Base-by-base conservation (phyloP, 2,329 filamentous ascomycete genomes). In the Pseudocercospora macadamiae region DNA sequence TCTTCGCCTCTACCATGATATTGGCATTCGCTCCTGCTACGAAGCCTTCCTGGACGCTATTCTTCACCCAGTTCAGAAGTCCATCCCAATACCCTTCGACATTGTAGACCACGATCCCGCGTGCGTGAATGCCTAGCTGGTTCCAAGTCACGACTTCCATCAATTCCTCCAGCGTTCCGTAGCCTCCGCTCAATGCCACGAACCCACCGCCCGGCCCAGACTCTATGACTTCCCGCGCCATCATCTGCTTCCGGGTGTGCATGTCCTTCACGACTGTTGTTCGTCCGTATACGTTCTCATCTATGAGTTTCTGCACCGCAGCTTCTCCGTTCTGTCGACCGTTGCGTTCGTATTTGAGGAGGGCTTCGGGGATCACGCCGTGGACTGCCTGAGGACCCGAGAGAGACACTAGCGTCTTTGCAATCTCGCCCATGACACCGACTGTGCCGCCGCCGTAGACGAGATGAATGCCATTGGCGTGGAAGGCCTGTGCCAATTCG, bases 361-460 rank as follows among this genome's bases (percentile, higher is more conserved):
- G 84, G 0, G 93, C 89, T 52, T 88, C 84, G 4, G 95, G 95
- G 70, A 99, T 97, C 73, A 99, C 90, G 71, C 95, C 95, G 78
- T 97, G 93, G 14, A 97, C 95, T 10, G 89, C 79, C 51, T 86
- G 75, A 0, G 93, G 91, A 2, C 95, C 93, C 4, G 88, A 87
- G 63, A 97, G 85, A 0, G 89, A 82, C 66, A 96, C 91, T 25
- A 99, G 86, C 0, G 91, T 93, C 69, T 88, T 89, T 45, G 95
- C 91, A 9, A 97, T 77, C 73, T 97, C 92, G 71, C 95, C 95
- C 95, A 99, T 99, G 45, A 99, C 83, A 8, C 95, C 95, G 34
- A 91, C 86, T 2, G 93, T 97, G 70, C 95, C 95, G 67, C 95
- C 95, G 67, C 95, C 95, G 76, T 97, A 99, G 64, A 97, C 92